A percentile compares a stretch with the other conserved stretches of the same genome.
These are phyloP conservation scores for Zygnema cylindricum DNA, from an alignment of 139 green algal genomes.

Conservation along the genomic window DNA sequence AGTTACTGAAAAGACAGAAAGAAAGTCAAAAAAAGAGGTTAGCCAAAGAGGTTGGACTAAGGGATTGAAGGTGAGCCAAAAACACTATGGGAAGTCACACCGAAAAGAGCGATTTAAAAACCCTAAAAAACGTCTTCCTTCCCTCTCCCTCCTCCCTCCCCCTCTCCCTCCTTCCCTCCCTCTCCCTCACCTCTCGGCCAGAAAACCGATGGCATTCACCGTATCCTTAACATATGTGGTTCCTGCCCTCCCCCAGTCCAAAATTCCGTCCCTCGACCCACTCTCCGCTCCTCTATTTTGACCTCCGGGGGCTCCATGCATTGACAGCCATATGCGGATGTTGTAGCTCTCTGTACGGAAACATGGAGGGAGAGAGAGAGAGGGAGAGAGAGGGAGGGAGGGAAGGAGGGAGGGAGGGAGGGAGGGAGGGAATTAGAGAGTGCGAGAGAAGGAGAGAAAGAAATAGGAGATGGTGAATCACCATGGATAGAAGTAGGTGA, in stretches of 20 bases:
- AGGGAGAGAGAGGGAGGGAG: not conserved
- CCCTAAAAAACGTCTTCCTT: no score
- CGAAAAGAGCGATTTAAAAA: no score
- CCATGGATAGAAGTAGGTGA: no score
- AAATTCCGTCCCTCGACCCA: slow-evolving; percentile 3
- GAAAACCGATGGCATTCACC: slow-evolving; percentile 24
- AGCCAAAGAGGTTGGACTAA: no score
- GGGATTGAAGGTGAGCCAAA: no score
- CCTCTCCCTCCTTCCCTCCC: no score
- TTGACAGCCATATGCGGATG: slow-evolving; percentile 41
- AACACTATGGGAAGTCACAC: no score
- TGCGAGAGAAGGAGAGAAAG: not conserved
- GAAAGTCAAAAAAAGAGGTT: not conserved
- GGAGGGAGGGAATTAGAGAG: not conserved
- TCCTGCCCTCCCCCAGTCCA: slow-evolving; percentile 16
- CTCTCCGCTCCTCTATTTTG: slow-evolving; percentile 33
- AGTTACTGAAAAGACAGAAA: not conserved
- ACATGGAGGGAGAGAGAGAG: not conserved
- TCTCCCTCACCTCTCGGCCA: slow-evolving; percentile 32
- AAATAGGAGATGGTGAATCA: no score
- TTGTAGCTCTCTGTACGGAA: slow-evolving; percentile 31
- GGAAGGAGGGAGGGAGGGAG: not conserved
- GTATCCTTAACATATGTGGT: slow-evolving; percentile 34
- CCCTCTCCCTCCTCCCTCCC: no score
- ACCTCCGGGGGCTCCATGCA: slow-evolving; percentile 35